phyloP scores from a whole-genome alignment of 331 rosid genomes.

The Pyrus hybrid region DNA sequence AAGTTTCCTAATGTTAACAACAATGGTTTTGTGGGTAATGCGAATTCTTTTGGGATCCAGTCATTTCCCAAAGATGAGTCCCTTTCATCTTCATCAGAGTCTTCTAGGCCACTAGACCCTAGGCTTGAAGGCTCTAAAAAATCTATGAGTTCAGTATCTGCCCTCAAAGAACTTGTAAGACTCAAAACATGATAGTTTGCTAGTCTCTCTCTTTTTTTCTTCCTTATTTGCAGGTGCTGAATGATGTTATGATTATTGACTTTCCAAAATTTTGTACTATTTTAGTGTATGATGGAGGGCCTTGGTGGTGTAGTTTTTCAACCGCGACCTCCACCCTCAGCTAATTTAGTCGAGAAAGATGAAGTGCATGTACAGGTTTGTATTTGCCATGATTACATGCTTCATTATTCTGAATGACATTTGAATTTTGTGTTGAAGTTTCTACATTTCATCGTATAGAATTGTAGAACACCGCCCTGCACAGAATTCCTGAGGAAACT shows the following conservation, averaged over 20 bases:
- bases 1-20: slow-evolving; percentile 45
- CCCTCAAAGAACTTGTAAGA: slow-evolving; percentile 73
- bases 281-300: slow-evolving; percentile 79
- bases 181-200: neutral
- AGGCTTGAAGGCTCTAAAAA: slow-evolving; percentile 61
- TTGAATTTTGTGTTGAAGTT: neutral
- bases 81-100: slow-evolving; percentile 46
- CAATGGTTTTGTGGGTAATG: slow-evolving; percentile 43
- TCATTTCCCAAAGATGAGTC: slow-evolving; percentile 54
- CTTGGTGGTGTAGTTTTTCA: slow-evolving; percentile 61
- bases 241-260: slow-evolving; percentile 14
- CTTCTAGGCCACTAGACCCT: slow-evolving; percentile 57
- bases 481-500: neutral
- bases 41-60: slow-evolving; percentile 45
- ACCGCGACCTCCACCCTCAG: slow-evolving; percentile 40
- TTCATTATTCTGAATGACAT: slow-evolving; percentile 13
- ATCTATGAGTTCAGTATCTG: slow-evolving; percentile 56
- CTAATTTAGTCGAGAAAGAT: slow-evolving; percentile 52
- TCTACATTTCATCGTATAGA: neutral
- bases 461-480: neutral
- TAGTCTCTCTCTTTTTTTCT: neutral
- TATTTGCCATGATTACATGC: neutral
- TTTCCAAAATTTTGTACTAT: slow-evolving; percentile 17
- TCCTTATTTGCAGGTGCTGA: neutral
- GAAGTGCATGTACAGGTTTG: slow-evolving; percentile 91